phyloP scores from a whole-genome alignment of 192 early-diverging fungal genomes.

The Coemansia sp. region DNA sequence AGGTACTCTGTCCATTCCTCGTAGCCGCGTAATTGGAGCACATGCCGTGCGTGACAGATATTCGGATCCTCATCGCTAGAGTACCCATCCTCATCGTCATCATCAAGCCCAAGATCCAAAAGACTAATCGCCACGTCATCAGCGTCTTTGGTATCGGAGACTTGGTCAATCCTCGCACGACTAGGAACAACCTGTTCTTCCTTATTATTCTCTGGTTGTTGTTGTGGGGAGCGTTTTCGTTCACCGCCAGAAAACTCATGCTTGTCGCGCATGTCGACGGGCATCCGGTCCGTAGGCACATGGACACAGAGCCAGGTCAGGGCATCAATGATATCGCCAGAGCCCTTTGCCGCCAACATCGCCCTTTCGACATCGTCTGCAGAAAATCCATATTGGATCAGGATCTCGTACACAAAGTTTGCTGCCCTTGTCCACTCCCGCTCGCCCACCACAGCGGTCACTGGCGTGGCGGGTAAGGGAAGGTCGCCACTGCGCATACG shows the following conservation, averaged over 20 bases:
- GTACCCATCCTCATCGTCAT: background rate
- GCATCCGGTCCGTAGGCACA: constrained; percentile 31
- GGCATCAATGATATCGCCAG: constrained; percentile 21
- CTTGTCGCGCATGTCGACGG: constrained; percentile 39
- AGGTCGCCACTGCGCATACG: constrained; percentile 8
- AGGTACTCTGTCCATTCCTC: constrained; percentile 10
- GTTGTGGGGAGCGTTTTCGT: background rate
- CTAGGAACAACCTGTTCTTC: background rate
- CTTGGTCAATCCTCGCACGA: background rate
- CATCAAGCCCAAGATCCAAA: background rate
- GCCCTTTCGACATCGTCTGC: constrained; percentile 11
- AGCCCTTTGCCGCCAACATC: constrained; percentile 13
- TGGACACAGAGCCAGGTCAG: constrained; percentile 32
- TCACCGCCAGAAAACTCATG: constrained; percentile 8
- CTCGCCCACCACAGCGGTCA: background rate
- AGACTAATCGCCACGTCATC: background rate
- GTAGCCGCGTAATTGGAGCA: constrained; percentile 9
- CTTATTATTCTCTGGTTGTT: background rate
- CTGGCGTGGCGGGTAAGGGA: background rate
- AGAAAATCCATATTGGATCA: constrained; percentile 11
- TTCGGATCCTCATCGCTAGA: constrained; percentile 29
- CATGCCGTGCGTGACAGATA: constrained; percentile 5
- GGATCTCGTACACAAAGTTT: constrained; percentile 35
- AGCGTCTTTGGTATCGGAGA: background rate
- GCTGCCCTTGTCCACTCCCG: constrained; percentile 23